Conservation (phyloP, 2,329 filamentous ascomycete genomes). For the Scedosporium boydii region DNA sequence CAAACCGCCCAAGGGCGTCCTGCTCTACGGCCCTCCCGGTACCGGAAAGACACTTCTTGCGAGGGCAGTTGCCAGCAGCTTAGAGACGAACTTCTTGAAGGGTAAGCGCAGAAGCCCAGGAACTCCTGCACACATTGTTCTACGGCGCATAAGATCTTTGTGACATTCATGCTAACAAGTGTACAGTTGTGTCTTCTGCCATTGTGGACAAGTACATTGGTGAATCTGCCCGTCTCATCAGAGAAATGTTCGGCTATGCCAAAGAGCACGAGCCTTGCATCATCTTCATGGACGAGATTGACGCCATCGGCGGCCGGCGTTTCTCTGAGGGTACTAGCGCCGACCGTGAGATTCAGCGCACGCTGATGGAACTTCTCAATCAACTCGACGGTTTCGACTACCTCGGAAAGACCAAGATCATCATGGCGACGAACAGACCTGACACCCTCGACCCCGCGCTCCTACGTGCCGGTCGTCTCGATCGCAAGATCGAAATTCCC, state of each 20-base stretch:
- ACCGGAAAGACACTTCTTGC: slow-evolving; percentile 95
- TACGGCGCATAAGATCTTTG: not conserved
- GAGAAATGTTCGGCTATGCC: slow-evolving; percentile 99
- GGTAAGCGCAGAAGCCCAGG: slow-evolving; percentile 40
- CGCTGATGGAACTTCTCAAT: slow-evolving; percentile 96
- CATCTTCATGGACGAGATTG: slow-evolving; percentile 99
- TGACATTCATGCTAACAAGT: slow-evolving; percentile 9
- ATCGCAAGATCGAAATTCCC: slow-evolving; percentile 96
- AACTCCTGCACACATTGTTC: not conserved
- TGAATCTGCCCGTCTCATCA: slow-evolving; percentile 91
- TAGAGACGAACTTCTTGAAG: slow-evolving; percentile 98
- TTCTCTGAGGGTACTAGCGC: slow-evolving; percentile 97
- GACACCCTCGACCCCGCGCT: slow-evolving; percentile 92
- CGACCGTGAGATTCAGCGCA: slow-evolving; percentile 96
- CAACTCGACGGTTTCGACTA: slow-evolving; percentile 99
- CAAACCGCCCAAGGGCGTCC: slow-evolving; percentile 95
- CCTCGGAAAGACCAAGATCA: slow-evolving; percentile 98
- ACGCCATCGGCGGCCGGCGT: slow-evolving; percentile 91
- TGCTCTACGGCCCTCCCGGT: slow-evolving; percentile 91
- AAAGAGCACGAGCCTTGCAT: slow-evolving; percentile 99
- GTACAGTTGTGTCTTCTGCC: slow-evolving; percentile 84
- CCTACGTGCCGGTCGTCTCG: slow-evolving; percentile 82
- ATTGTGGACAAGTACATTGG: slow-evolving; percentile 99
- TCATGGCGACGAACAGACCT: slow-evolving; percentile 98
- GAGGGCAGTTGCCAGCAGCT: slow-evolving; percentile 85